Conservation (phyloP, 2,329 filamentous ascomycete genomes). For the Fusarium kyushuense region DNA sequence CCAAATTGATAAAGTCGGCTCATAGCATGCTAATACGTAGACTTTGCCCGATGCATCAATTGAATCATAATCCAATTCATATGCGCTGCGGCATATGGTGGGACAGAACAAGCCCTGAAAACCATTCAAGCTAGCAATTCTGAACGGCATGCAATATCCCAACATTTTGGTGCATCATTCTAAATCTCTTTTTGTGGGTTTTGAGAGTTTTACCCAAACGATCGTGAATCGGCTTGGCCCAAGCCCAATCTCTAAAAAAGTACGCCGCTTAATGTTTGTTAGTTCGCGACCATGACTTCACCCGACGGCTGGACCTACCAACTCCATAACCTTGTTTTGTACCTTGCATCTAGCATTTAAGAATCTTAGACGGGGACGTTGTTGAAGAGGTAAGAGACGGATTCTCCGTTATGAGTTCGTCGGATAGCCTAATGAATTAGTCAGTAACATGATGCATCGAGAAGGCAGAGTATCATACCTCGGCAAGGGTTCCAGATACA, state of each 20-base stretch:
- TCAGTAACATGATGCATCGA: conserved; percentile 13
- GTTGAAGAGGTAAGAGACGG: conserved; percentile 75
- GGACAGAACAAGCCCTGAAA: conserved; percentile 9
- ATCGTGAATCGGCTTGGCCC: conserved; percentile 28
- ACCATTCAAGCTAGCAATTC: conserved; percentile 13
- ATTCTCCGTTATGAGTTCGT: conserved; percentile 74
- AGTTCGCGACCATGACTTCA: conserved; percentile 18
- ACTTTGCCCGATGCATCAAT: conserved; percentile 8
- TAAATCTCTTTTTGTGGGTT: conserved; percentile 31
- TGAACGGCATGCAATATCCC: conserved; percentile 12
- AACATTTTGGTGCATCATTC: conserved; percentile 19
- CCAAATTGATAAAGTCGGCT: not conserved
- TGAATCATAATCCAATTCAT: conserved; percentile 11
- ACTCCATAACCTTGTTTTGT: conserved; percentile 43
- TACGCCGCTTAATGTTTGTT: conserved; percentile 40
- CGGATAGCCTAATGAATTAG: conserved; percentile 67
- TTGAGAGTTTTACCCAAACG: conserved; percentile 34
- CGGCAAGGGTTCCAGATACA: conserved; percentile 85
- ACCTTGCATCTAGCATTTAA: conserved; percentile 14
- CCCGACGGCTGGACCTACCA: conserved; percentile 35
- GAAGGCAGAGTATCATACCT: conserved; percentile 51
- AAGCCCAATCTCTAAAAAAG: conserved; percentile 39
- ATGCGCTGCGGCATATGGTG: conserved; percentile 4
- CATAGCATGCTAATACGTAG: not conserved
- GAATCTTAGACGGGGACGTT: conserved; percentile 66